Base-by-base conservation (phyloP, 1,284 basidiomycete species). In the Serendipita sp. region DNA sequence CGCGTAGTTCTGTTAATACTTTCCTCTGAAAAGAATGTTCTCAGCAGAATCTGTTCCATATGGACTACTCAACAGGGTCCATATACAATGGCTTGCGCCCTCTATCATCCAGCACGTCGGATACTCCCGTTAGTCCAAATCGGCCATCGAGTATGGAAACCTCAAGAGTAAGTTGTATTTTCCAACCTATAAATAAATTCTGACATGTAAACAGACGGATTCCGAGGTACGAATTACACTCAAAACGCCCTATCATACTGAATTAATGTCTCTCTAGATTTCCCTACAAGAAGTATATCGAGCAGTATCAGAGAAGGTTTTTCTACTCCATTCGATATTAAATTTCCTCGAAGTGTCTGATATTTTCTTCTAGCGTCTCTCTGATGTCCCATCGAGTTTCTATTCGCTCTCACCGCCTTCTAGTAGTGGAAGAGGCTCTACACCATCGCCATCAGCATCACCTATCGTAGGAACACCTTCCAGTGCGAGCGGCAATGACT, bases 21-120 rank as follows among this genome's bases (percentile, higher is more conserved):
- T 17, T n/a, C 53, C 6, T 30, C 22, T n/a, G 6, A 8, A 26
- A 22, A 22, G 10, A 1, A n/a, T n/a, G 10, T 4, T 2, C 53
- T n/a, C 53, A 58, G 10, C 53, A 58, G 53, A 58, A 58, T 30
- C 53, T 58, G 6, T 58, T 15, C 53, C 53, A 58, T 2, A 58
- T 58, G 53, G 53, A 58, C 53, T 58, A 58, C 32, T 58, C 53
- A 10, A 30, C 53, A 17, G 53, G 53, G 17, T 58, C 53, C 1
- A 58, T 58, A 29, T 58, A 32, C n/a, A 58, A 8, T n/a, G 53
- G 53, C 10, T 58, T 58, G 6, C 53, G 53, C n/a, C 53, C 53
- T 6, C 22, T 58, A 17, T 32, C n/a, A n/a, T n/a, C 32, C 10
- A 30, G 53, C 32, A 32, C 32, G 10, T 2, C 53, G 10, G 30